These are phyloP conservation scores for Lachancea nothofagi DNA, from an alignment of 805 yeast genomes.

Conservation along the genomic window DNA sequence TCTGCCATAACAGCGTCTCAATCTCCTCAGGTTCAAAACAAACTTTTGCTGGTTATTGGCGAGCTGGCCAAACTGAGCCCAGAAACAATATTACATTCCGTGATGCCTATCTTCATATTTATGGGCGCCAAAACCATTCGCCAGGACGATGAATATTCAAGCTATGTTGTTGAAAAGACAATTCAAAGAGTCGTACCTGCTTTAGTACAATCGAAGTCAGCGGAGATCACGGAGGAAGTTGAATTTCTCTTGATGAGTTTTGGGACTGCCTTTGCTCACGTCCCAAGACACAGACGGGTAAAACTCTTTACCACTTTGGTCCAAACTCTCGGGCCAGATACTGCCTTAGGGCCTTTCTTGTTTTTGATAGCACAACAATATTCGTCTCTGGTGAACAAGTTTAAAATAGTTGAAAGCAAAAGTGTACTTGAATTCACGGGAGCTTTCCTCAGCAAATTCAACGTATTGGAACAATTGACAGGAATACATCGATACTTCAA, in stretches of 20 bases:
- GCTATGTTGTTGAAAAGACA: conserved; percentile 88
- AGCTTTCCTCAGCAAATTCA: conserved; percentile 62
- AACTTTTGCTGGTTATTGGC: conserved; percentile 76
- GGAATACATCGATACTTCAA: conserved; percentile 48
- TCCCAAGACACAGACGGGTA: conserved; percentile 94
- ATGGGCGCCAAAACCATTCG: conserved; percentile 98
- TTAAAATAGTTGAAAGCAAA: conserved; percentile 60
- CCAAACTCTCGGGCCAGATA: conserved; percentile 61
- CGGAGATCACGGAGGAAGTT: conserved; percentile 52
- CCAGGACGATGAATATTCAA: conserved; percentile 94
- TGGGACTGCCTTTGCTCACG: conserved; percentile 90
- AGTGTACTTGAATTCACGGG: conserved; percentile 66
- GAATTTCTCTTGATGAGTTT: conserved; percentile 85
- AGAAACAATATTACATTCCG: conserved; percentile 86
- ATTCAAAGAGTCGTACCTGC: conserved; percentile 89
- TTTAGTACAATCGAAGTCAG: conserved; percentile 46
- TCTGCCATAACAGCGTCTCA: conserved; percentile 83
- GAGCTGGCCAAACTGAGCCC: conserved; percentile 85
- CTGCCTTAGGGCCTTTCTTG: conserved; percentile 65
- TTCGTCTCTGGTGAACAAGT: conserved; percentile 46
- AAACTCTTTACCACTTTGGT: conserved; percentile 74
- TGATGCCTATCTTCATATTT: conserved; percentile 98
- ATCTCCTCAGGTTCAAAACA: conserved; percentile 93
- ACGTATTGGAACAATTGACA: conserved; percentile 58
- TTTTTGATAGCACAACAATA: conserved; percentile 80